phyloP scores from a whole-genome alignment of 495 filamentous ascomycete genomes.

The Bacidia gigantensis region DNA sequence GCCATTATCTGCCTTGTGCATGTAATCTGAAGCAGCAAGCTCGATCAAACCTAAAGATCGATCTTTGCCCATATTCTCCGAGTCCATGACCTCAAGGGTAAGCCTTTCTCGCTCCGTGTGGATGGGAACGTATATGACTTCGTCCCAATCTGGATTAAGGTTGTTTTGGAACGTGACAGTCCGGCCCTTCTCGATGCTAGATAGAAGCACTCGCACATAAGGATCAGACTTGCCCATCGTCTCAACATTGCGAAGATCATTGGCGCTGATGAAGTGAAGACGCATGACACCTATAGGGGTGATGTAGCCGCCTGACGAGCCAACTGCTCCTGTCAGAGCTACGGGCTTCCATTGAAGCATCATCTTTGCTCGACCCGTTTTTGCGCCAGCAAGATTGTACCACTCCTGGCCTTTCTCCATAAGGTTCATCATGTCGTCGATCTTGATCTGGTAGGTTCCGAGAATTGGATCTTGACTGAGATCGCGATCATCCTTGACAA shows the following conservation, averaged over 20 bases:
- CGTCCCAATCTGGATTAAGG: constrained; percentile 90
- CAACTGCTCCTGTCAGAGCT: constrained; percentile 54
- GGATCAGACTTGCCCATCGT: constrained; percentile 94
- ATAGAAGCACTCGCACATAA: constrained; percentile 76
- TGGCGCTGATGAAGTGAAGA: constrained; percentile 76
- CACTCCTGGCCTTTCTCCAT: constrained; percentile 90
- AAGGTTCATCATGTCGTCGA: constrained; percentile 82
- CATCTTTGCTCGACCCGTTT: constrained; percentile 78
- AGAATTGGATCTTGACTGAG: constrained; percentile 69
- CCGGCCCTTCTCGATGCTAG: constrained; percentile 74
- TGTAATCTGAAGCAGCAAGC: constrained; percentile 61
- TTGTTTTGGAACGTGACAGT: constrained; percentile 96
- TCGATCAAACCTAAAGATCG: constrained; percentile 70
- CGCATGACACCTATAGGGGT: constrained; percentile 91
- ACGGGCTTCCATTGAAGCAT: constrained; percentile 91
- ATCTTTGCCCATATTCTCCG: constrained; percentile 78
- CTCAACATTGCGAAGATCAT: constrained; percentile 79
- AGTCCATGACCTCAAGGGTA: constrained; percentile 88
- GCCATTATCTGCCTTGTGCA: constrained; percentile 61
- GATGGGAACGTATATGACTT: constrained; percentile 86
- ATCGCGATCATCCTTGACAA: constrained; percentile 90
- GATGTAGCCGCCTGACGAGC: constrained; percentile 75
- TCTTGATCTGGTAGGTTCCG: constrained; percentile 84
- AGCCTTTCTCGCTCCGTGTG: constrained; percentile 77
- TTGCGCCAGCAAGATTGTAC: constrained; percentile 76